A percentile compares a stretch with the other conserved stretches of the same genome.
These are phyloP conservation scores for Penicillium nucicola DNA, from an alignment of 495 filamentous ascomycete genomes.

Conservation along the genomic window DNA sequence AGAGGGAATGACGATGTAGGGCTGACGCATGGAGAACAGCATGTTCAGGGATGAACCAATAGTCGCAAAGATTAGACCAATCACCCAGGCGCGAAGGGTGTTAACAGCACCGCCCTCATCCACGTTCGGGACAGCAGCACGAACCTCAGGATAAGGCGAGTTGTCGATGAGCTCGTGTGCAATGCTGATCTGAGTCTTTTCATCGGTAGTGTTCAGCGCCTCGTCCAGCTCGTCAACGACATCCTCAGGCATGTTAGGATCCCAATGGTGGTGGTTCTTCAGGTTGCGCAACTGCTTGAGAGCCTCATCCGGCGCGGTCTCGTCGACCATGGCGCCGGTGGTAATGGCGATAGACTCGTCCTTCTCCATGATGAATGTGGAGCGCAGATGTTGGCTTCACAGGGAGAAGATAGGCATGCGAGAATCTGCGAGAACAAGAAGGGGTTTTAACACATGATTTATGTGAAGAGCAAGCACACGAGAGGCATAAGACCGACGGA, in stretches of 20 bases:
- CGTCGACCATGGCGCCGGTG: conserved; percentile 30
- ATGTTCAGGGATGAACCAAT: conserved; percentile 67
- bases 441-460: not conserved
- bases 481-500: conserved; percentile 16
- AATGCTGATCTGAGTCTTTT: conserved; percentile 50
- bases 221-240: conserved; percentile 58
- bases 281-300: conserved; percentile 39
- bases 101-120: conserved; percentile 66
- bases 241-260: conserved; percentile 65
- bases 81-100: conserved; percentile 69
- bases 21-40: conserved; percentile 65
- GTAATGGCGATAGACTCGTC: conserved; percentile 26
- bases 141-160: conserved; percentile 66
- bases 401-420: conserved; percentile 44
- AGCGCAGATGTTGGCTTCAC: conserved; percentile 1
- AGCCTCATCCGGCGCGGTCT: conserved; percentile 41
- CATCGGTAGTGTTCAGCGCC: conserved; percentile 52
- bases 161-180: conserved; percentile 60
- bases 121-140: conserved; percentile 42
- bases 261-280: conserved; percentile 62
- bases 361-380: conserved; percentile 26
- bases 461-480: not conserved
- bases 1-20: conserved; percentile 63
- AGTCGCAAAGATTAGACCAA: conserved; percentile 64
- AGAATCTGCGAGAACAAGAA: not conserved